Conservation (phyloP, 1,284 basidiomycete genomes). For the Ustilago shanxiensis region DNA sequence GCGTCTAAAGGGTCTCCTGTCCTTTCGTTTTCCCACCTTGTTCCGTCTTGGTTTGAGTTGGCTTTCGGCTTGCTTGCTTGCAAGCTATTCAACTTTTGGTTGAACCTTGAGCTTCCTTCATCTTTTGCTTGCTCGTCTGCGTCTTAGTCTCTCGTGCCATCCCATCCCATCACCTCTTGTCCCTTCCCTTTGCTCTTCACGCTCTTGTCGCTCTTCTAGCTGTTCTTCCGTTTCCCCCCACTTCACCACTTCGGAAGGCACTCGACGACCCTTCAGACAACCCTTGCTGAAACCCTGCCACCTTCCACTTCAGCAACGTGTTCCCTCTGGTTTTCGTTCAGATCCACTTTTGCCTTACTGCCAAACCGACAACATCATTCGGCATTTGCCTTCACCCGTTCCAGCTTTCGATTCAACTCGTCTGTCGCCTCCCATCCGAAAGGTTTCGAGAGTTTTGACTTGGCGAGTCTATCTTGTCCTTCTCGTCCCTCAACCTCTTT, state of each 20-base stretch:
- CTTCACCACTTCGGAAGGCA: background rate
- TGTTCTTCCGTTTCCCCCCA: background rate
- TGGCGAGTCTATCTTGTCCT: background rate
- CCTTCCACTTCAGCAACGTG: background rate
- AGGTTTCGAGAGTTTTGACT: constrained; percentile 2
- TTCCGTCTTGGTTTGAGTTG: constrained; percentile 4
- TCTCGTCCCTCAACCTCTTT: constrained; percentile 5
- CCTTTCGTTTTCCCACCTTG: background rate
- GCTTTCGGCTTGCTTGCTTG: background rate
- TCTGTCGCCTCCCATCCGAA: background rate
- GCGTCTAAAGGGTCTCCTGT: constrained; percentile 12
- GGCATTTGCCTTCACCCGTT: background rate
- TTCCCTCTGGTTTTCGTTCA: no score
- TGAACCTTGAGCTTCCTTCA: constrained; percentile 27
- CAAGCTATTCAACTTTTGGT: constrained; percentile 4
- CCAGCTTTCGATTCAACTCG: background rate
- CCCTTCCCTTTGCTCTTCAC: background rate
- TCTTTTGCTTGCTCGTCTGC: no score
- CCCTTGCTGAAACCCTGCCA: background rate
- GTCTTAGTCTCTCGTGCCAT: no score
- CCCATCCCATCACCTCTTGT: background rate
- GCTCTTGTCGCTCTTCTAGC: background rate
- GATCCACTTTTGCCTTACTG: no score
- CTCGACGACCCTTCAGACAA: background rate
- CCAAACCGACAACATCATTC: background rate